Percentiles rank a stretch among this genome's conserved stretches.
Conservation (phyloP, 139 green algal species). For the Picochlorum sp. region DNA sequence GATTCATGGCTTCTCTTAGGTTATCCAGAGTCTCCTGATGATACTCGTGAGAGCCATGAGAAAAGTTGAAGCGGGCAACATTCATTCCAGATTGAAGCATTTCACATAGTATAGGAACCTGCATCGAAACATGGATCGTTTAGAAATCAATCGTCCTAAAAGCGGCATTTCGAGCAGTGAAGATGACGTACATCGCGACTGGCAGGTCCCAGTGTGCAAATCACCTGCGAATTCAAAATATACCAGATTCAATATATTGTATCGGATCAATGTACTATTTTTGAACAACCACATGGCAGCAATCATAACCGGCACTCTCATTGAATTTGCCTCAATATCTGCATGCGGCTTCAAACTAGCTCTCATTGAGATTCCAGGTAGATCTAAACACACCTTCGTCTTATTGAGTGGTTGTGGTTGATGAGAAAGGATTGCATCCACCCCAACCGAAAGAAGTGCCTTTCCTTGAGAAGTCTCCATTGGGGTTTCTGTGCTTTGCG, state of each 20-base stretch:
- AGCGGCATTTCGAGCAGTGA: not conserved
- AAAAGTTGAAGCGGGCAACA: slow-evolving; percentile 96
- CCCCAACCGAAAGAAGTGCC: slow-evolving; percentile 1
- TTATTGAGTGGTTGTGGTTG: slow-evolving; percentile 2
- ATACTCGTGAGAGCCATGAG: slow-evolving; percentile 88
- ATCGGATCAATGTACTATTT: too few species aligned
- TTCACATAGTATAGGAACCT: slow-evolving; percentile 76
- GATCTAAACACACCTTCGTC: slow-evolving; percentile 4
- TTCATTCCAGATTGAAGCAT: slow-evolving; percentile 85
- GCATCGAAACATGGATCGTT: slow-evolving; percentile 2
- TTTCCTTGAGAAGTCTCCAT: slow-evolving; percentile 1
- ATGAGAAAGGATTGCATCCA: slow-evolving; percentile 10
- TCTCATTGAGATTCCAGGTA: too few species aligned
- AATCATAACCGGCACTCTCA: too few species aligned
- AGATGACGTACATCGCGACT: slow-evolving; percentile 36
- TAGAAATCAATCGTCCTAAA: not conserved
- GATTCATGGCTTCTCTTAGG: slow-evolving; percentile 66
- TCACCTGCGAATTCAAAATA: slow-evolving; percentile 43
- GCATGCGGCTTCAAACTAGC: too few species aligned
- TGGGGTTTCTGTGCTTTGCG: not conserved
- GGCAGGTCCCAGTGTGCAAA: slow-evolving; percentile 87
- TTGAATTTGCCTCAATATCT: too few species aligned
- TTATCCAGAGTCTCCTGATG: slow-evolving; percentile 93
- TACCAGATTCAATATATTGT: not conserved
- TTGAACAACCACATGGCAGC: too few species aligned